Evolutionary conservation across 306 rosid species (phyloP).

Genomic region (Vigna trinervia): DNA sequence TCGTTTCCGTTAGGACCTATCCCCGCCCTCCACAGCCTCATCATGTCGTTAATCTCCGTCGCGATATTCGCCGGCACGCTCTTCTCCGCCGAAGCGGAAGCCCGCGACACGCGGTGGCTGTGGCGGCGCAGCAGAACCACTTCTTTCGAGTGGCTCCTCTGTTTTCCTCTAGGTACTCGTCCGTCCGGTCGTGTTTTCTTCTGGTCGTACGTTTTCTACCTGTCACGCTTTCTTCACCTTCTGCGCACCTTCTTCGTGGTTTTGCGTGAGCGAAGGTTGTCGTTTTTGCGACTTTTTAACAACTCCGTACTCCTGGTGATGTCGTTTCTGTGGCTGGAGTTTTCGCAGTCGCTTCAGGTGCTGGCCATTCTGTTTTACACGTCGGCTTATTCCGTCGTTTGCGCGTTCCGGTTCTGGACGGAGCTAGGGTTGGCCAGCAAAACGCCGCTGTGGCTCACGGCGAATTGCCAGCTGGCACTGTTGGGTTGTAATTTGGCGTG

Average conservation of each 20-base stretch:
- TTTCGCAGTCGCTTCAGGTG: constrained; percentile 77
- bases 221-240: constrained; percentile 72
- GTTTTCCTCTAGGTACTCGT: constrained; percentile 81
- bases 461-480: constrained; percentile 53
- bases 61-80: constrained; percentile 61
- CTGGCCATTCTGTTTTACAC: constrained; percentile 62
- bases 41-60: constrained; percentile 56
- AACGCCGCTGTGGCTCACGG: constrained; percentile 44
- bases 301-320: constrained; percentile 56
- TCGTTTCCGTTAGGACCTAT: constrained; percentile 62
- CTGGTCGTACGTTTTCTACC: constrained; percentile 81
- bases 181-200: constrained; percentile 82
- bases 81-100: constrained; percentile 68
- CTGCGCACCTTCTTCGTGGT: constrained; percentile 61
- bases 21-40: constrained; percentile 71
- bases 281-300: constrained; percentile 57
- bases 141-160: constrained; percentile 77
- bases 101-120: constrained; percentile 75
- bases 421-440: constrained; percentile 59
- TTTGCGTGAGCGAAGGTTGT: constrained; percentile 58
- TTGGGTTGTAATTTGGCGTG: constrained; percentile 61
- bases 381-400: constrained; percentile 51
- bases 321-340: constrained; percentile 83
- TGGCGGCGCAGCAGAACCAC: constrained; percentile 67
- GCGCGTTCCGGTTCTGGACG: constrained; percentile 65